phyloP scores from a whole-genome alignment of 176 grass and related monocot species.

The Aegilops umbellulata region DNA sequence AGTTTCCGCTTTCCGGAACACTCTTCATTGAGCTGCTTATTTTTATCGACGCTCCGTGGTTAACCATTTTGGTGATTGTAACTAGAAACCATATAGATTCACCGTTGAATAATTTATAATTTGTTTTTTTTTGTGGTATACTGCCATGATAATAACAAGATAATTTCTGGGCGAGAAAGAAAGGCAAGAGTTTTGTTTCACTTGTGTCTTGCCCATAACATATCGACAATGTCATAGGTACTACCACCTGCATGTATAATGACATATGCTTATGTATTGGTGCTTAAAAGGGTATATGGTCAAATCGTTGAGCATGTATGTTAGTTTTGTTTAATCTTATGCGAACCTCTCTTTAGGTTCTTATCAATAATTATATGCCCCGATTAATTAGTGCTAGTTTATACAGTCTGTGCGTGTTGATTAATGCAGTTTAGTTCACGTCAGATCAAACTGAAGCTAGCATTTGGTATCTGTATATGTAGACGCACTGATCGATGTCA shows the following conservation, averaged over 20 bases:
- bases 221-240: not conserved
- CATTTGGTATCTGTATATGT: not conserved
- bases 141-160: not conserved
- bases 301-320: not conserved
- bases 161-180: not conserved
- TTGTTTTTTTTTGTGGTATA: not conserved
- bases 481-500: not conserved
- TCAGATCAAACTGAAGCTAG: not conserved
- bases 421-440: not conserved
- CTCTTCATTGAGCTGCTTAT: constrained; percentile 34
- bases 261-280: not conserved
- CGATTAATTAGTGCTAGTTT: too few species aligned
- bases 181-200: not conserved
- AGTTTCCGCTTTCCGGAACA: constrained; percentile 61
- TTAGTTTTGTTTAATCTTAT: not conserved
- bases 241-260: not conserved
- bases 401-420: too few species aligned
- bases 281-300: not conserved
- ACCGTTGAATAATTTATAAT: not conserved
- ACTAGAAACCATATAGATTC: constrained; percentile 5
- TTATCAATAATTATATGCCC: not conserved
- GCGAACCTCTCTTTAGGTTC: too few species aligned
- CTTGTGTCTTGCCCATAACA: not conserved
- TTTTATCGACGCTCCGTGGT: not conserved
- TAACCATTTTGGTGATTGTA: not conserved